Evolutionary conservation across 805 yeast species (phyloP), one percentile per base, ranked within the genome.

Genomic region (Ogataea ganodermae): DNA sequence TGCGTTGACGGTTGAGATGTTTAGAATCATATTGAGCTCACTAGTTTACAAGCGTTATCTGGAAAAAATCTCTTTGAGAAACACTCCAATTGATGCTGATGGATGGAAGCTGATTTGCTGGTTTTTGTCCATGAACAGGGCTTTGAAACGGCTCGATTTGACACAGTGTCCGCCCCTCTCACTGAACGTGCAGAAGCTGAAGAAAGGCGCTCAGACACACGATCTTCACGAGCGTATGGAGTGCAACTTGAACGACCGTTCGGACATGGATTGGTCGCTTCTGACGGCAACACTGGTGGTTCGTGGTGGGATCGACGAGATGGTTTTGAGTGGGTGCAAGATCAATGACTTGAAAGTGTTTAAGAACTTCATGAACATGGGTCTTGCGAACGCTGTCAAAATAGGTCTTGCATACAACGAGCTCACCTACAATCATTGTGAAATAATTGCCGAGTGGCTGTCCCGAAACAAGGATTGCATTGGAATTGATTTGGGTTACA

Each of bases 401-500:
- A 67, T 91, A 9, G 96, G 96, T 1, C 68, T 89, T 36, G 96
- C 96, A 0, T 81, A 83, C 55, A 84, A 86, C 52, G 84, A 84
- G 20, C 67, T 91, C 14, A 67, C 76, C 0, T 68, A 72, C 2
- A 76, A 76, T n/a, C 92, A 89, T 48, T 63, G 84, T 27, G 72
- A 72, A 49, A 66, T 78, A 18, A 49, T 88, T 20, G 73, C 79
- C 6, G 66, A 78, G 39, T 89, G 92, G 90, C 63, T 86, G 46
- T 58, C 69, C 42, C 63, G 56, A 50, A 65, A 66, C 63, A 59
- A 69, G 56, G 69, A 60, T 22, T 75, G 83, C 4, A 62, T 81
- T 53, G 97, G 97, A 3, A 65, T 91, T 5, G 97, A 90, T 70
- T 58, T 91, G 17, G 95, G 96, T 3, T 91, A 84, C 60, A 91